These are phyloP conservation scores for Sugiyamaella lignohabitans DNA, from an alignment of 805 yeast species.

Conservation along the genomic window DNA sequence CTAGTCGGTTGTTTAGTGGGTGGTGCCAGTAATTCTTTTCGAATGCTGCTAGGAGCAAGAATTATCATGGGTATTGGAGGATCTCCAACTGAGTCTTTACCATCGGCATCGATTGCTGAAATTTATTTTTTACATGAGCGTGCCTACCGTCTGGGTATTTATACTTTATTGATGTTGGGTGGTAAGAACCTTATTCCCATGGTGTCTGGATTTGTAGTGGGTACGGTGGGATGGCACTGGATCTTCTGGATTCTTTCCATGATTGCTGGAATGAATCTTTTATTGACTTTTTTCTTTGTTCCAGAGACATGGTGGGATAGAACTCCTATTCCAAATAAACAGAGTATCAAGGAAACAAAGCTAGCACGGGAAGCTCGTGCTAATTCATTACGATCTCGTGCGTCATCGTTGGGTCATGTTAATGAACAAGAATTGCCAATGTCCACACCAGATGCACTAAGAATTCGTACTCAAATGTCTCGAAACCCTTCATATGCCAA, in stretches of 20 bases:
- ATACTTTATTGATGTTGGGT: slow-evolving; percentile 52
- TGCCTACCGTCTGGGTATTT: slow-evolving; percentile 53
- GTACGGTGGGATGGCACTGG: slow-evolving; percentile 50
- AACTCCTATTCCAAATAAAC: slow-evolving; percentile 42
- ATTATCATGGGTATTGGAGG: slow-evolving; percentile 54
- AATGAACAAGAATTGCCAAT: neutral
- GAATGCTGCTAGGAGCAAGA: slow-evolving; percentile 51
- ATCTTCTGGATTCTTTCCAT: slow-evolving; percentile 53
- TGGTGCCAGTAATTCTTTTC: slow-evolving; percentile 43
- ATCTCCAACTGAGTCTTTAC: slow-evolving; percentile 55
- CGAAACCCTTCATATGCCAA: neutral
- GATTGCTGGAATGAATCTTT: slow-evolving; percentile 42
- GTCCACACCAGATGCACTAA: neutral
- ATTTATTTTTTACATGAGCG: slow-evolving; percentile 55
- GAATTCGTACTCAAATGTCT: neutral
- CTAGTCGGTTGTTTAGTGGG: slow-evolving; percentile 51
- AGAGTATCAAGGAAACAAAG: slow-evolving; percentile 43
- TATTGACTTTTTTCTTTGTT: slow-evolving; percentile 45
- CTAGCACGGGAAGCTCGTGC: slow-evolving; percentile 39
- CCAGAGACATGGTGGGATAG: slow-evolving; percentile 65
- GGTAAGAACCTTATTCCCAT: slow-evolving; percentile 57
- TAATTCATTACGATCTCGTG: slow-evolving; percentile 15
- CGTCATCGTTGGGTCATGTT: slow-evolving; percentile 1
- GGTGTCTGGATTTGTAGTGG: slow-evolving; percentile 48
- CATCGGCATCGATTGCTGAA: slow-evolving; percentile 55